phyloP scores from a whole-genome alignment of 2,329 filamentous ascomycete genomes.

The Botryotinia narcissicola region DNA sequence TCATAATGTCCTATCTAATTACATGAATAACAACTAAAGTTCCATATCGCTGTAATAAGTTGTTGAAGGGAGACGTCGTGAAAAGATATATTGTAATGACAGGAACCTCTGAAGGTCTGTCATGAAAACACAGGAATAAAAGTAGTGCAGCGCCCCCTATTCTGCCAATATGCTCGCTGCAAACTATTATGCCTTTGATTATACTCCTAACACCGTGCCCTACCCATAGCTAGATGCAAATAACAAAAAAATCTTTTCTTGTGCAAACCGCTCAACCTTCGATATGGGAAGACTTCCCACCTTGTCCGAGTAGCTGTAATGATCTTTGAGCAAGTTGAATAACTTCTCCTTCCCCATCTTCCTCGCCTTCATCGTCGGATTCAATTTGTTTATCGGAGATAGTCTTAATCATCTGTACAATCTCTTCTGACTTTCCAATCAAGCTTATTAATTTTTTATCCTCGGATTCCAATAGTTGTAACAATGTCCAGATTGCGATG shows the following conservation, averaged over 20 bases:
- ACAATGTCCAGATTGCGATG: constrained; percentile 96
- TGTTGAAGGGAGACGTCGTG: constrained; percentile 32
- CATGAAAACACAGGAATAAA: constrained; percentile 26
- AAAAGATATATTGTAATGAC: constrained; percentile 30
- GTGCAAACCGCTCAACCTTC: constrained; percentile 58
- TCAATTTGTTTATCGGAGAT: constrained; percentile 90
- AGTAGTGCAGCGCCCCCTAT: constrained; percentile 29
- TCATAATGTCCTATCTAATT: constrained; percentile 41
- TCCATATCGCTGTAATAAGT: constrained; percentile 33
- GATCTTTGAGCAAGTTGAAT: constrained; percentile 88
- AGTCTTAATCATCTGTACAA: constrained; percentile 85
- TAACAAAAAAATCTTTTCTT: constrained; percentile 37
- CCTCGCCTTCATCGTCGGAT: constrained; percentile 79
- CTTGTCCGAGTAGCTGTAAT: constrained; percentile 79
- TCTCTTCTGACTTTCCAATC: constrained; percentile 85
- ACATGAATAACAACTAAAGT: constrained; percentile 37
- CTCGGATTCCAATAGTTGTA: constrained; percentile 93
- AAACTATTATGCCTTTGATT: constrained; percentile 33
- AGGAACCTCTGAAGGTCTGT: constrained; percentile 23
- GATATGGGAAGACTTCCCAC: constrained; percentile 72
- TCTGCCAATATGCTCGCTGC: constrained; percentile 39
- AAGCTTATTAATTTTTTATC: constrained; percentile 84
- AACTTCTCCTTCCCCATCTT: constrained; percentile 90
- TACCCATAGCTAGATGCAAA: constrained; percentile 37
- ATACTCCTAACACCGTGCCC: constrained; percentile 41